Evolutionary conservation across 2,329 filamentous ascomycete genomes (phyloP).

Genomic region (Penicillium sp.): DNA sequence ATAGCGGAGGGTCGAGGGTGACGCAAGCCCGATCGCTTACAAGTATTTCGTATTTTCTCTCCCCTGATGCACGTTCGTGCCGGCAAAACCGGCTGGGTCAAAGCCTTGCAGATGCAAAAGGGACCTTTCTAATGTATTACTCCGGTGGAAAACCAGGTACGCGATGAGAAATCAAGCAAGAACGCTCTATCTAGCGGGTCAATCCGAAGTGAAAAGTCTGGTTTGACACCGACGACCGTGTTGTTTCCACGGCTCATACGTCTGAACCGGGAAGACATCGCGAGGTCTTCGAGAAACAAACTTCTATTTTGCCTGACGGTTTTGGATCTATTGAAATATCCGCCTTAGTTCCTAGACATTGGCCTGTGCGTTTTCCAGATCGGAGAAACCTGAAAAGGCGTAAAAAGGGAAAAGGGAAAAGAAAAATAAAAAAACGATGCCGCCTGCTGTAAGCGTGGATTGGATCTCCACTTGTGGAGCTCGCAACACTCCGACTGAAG

Average conservation of each 20-base stretch:
- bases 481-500: conserved; percentile 8
- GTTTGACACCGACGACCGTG: conserved; percentile 10
- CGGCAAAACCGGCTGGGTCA: conserved; percentile 7
- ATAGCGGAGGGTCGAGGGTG: conserved; percentile 10
- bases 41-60: not conserved
- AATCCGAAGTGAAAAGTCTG: conserved; percentile 1
- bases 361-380: not conserved
- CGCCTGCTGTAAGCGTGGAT: conserved; percentile 3
- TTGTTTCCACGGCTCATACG: conserved; percentile 7
- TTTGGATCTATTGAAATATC: not conserved
- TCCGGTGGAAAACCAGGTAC: not conserved
- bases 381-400: not conserved
- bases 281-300: not conserved
- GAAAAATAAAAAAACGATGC: not conserved
- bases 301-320: not conserved
- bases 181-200: not conserved
- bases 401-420: not conserved
- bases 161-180: not conserved
- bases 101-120: not conserved
- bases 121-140: not conserved
- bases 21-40: conserved; percentile 25
- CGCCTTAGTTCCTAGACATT: conserved; percentile 2
- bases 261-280: not conserved
- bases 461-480: conserved; percentile 15
- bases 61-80: conserved; percentile 2